Evolutionary conservation across 2,329 filamentous ascomycete genomes (phyloP).

Genomic region (Plectosphaerella cucumerina): DNA sequence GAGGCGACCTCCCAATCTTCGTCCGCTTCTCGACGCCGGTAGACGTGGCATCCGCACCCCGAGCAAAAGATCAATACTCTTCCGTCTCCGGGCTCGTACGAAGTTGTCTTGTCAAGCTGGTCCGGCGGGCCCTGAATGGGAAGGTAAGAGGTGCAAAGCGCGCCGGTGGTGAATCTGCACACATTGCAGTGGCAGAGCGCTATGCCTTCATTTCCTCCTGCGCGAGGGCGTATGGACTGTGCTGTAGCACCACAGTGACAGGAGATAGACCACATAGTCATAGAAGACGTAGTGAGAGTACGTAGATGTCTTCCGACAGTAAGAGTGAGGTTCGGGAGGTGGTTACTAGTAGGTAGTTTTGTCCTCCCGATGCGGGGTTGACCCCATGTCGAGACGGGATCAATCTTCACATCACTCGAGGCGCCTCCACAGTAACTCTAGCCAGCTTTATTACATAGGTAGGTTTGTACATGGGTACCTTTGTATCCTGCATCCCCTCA

Average conservation of each 20-base stretch:
- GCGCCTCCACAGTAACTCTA: no score
- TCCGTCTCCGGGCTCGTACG: neutral
- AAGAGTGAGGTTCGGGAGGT: no score
- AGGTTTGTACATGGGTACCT: no score
- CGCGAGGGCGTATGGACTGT: slow-evolving; percentile 13
- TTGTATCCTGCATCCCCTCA: no score
- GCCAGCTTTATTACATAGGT: no score
- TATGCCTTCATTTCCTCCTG: slow-evolving; percentile 6
- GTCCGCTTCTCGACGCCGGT: slow-evolving; percentile 14
- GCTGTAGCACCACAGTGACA: slow-evolving; percentile 21
- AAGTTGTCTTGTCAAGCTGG: slow-evolving; percentile 8
- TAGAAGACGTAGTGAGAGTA: no score
- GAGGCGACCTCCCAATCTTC: slow-evolving; percentile 32
- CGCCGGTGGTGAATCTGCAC: slow-evolving; percentile 26
- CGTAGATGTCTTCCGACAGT: no score
- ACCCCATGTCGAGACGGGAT: no score
- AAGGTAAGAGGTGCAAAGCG: slow-evolving; percentile 33
- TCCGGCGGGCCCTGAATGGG: slow-evolving; percentile 16
- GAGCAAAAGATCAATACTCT: slow-evolving; percentile 31
- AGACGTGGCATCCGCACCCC: slow-evolving; percentile 37
- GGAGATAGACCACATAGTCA: slow-evolving; percentile 8
- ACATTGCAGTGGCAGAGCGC: slow-evolving; percentile 26
- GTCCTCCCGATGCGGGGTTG: no score
- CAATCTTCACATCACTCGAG: no score
- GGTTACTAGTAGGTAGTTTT: no score